Percentiles rank a stretch among this genome's conserved stretches.
Conservation (phyloP, 2,329 filamentous ascomycete genomes). For the Leptographium radiaticola region DNA sequence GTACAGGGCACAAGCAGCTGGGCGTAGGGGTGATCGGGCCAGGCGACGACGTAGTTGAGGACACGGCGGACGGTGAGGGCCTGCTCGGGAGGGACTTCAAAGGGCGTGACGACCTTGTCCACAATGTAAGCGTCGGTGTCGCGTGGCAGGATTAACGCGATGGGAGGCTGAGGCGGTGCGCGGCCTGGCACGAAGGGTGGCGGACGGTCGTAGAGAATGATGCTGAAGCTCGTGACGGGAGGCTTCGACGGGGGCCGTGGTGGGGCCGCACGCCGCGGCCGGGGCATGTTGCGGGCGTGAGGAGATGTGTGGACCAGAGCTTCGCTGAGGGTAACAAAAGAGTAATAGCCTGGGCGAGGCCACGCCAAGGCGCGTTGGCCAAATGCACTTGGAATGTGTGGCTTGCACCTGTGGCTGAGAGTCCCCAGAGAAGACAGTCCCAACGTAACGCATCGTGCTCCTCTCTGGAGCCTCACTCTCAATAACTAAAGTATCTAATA, state of each 20-base stretch:
- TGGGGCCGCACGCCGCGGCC: too few species aligned
- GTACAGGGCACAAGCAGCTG: slow-evolving; percentile 31
- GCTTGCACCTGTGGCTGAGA: too few species aligned
- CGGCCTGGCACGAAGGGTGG: slow-evolving; percentile 30
- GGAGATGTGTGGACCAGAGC: background rate
- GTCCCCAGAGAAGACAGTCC: too few species aligned
- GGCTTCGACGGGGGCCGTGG: background rate
- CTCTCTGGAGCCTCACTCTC: too few species aligned
- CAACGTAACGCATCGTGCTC: too few species aligned
- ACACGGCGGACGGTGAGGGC: slow-evolving; percentile 22
- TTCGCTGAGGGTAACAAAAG: background rate
- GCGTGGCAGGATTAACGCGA: slow-evolving; percentile 34
- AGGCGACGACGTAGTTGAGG: slow-evolving; percentile 41
- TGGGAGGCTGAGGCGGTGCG: slow-evolving; percentile 32
- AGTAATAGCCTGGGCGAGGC: too few species aligned
- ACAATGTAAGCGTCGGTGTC: slow-evolving; percentile 45
- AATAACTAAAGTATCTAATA: too few species aligned
- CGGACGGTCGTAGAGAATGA: slow-evolving; percentile 18
- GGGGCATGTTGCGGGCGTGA: background rate
- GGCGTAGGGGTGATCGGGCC: slow-evolving; percentile 35
- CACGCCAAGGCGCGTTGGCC: too few species aligned
- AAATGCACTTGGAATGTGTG: too few species aligned
- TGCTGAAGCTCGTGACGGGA: slow-evolving; percentile 14
- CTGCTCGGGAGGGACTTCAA: slow-evolving; percentile 5
- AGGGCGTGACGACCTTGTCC: slow-evolving; percentile 35